Evolutionary conservation across 768 basidiomycete genomes (phyloP).

Genomic region (Coprinellus micaceus): DNA sequence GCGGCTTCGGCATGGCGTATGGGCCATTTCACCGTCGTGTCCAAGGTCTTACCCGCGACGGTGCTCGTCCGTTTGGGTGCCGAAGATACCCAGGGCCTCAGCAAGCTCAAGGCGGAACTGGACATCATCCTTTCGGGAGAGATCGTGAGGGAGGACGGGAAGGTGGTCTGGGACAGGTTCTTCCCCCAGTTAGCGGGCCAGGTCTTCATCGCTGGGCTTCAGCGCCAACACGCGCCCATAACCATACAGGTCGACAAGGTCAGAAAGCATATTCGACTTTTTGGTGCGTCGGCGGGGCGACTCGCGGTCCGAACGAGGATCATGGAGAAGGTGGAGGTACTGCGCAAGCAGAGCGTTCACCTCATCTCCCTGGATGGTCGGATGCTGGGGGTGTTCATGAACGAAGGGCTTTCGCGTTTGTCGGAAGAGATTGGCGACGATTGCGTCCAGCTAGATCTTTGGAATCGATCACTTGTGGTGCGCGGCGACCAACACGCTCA

Average conservation of each 20-base stretch:
- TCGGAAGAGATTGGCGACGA: slow-evolving; percentile 51
- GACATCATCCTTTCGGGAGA: slow-evolving; percentile 65
- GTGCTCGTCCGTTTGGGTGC: slow-evolving; percentile 48
- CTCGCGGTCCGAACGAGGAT: slow-evolving; percentile 41
- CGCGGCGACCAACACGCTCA: slow-evolving; percentile 52
- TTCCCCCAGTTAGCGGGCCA: slow-evolving; percentile 43
- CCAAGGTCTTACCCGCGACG: slow-evolving; percentile 16
- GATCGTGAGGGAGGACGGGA: slow-evolving; percentile 45
- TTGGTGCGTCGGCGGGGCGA: slow-evolving; percentile 46
- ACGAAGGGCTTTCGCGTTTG: slow-evolving; percentile 41
- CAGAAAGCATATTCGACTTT: slow-evolving; percentile 48
- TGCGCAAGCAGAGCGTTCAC: slow-evolving; percentile 40
- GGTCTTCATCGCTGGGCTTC: slow-evolving; percentile 43
- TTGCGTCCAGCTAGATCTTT: slow-evolving; percentile 50
- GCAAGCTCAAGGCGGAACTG: slow-evolving; percentile 54
- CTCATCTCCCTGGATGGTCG: slow-evolving; percentile 45
- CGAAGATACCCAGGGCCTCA: slow-evolving; percentile 46
- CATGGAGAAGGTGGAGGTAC: slow-evolving; percentile 39
- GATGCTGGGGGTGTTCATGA: slow-evolving; percentile 44
- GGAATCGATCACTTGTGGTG: slow-evolving; percentile 41
- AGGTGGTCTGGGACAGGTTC: slow-evolving; percentile 63
- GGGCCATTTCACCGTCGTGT: slow-evolving; percentile 20
- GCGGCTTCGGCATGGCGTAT: slow-evolving; percentile 31
- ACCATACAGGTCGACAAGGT: slow-evolving; percentile 38
- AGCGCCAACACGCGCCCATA: slow-evolving; percentile 35